Evolutionary conservation across 2,329 filamentous ascomycete genomes (phyloP).

Genomic region (Tolypocladium inflatum): DNA sequence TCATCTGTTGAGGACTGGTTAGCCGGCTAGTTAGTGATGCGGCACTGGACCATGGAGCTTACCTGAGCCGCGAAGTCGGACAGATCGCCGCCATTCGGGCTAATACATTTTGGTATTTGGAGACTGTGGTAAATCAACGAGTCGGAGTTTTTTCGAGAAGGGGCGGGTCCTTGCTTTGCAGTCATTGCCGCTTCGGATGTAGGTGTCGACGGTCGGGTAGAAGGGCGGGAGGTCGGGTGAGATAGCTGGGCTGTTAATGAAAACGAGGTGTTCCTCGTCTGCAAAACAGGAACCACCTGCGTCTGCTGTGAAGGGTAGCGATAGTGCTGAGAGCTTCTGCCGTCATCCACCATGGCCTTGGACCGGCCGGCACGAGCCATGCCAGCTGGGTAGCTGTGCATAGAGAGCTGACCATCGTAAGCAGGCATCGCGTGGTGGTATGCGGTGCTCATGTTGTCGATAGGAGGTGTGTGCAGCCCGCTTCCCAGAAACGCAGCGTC

Average conservation of each 20-base stretch:
- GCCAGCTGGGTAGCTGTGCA: conserved; percentile 27
- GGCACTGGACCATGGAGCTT: conserved; percentile 13
- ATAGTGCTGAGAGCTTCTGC: conserved; percentile 19
- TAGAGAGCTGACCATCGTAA: conserved; percentile 33
- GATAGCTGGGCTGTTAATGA: not conserved
- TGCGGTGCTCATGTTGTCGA: conserved; percentile 43
- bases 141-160: conserved; percentile 28
- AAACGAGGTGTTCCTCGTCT: conserved; percentile 7
- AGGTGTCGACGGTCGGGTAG: conserved; percentile 28
- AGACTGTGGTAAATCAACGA: conserved; percentile 50
- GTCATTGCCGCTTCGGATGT: conserved; percentile 16
- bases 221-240: conserved; percentile 18
- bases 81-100: conserved; percentile 63
- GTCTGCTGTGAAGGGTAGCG: conserved; percentile 18
- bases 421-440: conserved; percentile 38
- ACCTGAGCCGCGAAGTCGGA: conserved; percentile 80
- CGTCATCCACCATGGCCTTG: conserved; percentile 23
- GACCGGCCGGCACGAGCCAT: conserved; percentile 23
- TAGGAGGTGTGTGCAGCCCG: conserved; percentile 41
- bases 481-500: conserved; percentile 12
- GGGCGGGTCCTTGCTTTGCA: conserved; percentile 18
- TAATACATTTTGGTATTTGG: conserved; percentile 68
- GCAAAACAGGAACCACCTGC: conserved; percentile 4
- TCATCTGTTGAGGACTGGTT: conserved; percentile 50
- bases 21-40: not conserved